A percentile compares a stretch with the other conserved stretches of the same genome.
These are phyloP conservation scores for Aspergillus pseudoviridinutans DNA, from an alignment of 2,329 filamentous ascomycete genomes.

Conservation along the genomic window DNA sequence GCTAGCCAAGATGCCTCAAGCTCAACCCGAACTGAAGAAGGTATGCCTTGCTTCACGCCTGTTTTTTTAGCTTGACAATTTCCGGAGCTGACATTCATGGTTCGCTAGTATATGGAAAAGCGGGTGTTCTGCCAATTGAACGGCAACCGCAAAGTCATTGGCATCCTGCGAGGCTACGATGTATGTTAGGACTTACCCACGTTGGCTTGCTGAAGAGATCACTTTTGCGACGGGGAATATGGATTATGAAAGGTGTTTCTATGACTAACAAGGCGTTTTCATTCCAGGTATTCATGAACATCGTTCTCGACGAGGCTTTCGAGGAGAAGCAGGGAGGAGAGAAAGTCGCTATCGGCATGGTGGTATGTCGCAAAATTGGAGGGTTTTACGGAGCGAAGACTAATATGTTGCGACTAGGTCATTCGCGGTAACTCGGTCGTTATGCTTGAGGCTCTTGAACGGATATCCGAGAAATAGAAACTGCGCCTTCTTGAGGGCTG, in stretches of 20 bases:
- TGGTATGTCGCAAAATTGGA: conserved; percentile 54
- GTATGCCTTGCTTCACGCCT: conserved; percentile 45
- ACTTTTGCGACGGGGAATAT: background rate
- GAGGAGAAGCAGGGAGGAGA: conserved; percentile 91
- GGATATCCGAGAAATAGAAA: conserved; percentile 41
- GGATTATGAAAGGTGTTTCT: conserved; percentile 5
- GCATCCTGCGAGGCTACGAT: conserved; percentile 91
- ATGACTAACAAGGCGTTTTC: background rate
- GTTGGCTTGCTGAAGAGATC: too few species aligned
- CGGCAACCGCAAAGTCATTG: conserved; percentile 94
- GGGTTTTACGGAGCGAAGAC: background rate
- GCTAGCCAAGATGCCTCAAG: conserved; percentile 79
- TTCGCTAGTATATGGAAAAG: conserved; percentile 91
- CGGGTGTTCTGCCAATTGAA: conserved; percentile 96
- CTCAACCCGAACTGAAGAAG: conserved; percentile 98
- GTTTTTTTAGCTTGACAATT: background rate
- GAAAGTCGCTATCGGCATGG: conserved; percentile 87
- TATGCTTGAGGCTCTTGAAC: conserved; percentile 71
- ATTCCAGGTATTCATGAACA: conserved; percentile 87
- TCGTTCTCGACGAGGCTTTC: conserved; percentile 93
- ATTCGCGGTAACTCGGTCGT: conserved; percentile 98
- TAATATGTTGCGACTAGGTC: conserved; percentile 52
- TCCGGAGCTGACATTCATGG: conserved; percentile 14
- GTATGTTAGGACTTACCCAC: conserved; percentile 50
- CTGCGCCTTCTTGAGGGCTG: background rate